Percentiles rank a stretch among this genome's conserved stretches.
These are phyloP conservation scores for Puccinia polysora DNA, from an alignment of 1,284 basidiomycete species.

Conservation along the genomic window DNA sequence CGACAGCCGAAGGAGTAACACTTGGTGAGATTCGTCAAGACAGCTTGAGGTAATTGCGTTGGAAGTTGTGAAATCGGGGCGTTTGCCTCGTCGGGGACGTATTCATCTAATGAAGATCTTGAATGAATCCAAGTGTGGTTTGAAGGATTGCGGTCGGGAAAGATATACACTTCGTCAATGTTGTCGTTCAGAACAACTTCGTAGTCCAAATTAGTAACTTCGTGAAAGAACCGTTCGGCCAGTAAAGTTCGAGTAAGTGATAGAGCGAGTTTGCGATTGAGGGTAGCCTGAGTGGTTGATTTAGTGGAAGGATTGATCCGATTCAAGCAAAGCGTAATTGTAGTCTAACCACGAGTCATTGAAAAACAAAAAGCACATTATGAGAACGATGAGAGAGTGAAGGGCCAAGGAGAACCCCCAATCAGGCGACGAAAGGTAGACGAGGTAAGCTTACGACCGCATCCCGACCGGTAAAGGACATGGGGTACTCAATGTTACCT, in stretches of 20 bases:
- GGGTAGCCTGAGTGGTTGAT: conserved; percentile 35
- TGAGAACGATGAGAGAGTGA: no score
- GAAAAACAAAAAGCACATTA: no score
- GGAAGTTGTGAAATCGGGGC: no score
- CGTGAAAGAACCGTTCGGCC: conserved; percentile 24
- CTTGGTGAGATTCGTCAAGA: conserved; percentile 35
- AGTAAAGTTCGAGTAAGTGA: conserved; percentile 14
- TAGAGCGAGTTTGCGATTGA: conserved; percentile 30
- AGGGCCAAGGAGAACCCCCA: not conserved
- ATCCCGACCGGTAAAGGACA: conserved; percentile 84
- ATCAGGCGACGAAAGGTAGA: not conserved
- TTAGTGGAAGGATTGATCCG: conserved; percentile 34
- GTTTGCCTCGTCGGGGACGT: conserved; percentile 58
- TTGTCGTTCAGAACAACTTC: conserved; percentile 71
- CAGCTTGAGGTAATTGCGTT: conserved; percentile 15
- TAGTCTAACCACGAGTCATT: conserved; percentile 12
- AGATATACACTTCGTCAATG: conserved; percentile 92
- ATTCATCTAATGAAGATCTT: conserved; percentile 57
- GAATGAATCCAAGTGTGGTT: conserved; percentile 45
- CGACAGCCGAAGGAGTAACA: conserved; percentile 68
- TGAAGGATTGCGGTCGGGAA: conserved; percentile 69
- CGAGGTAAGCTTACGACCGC: conserved; percentile 67
- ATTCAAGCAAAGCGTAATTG: conserved; percentile 29
- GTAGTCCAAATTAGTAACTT: conserved; percentile 27
- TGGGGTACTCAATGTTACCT: conserved; percentile 76